phyloP scores from a whole-genome alignment of 768 basidiomycete genomes.

The Pilatotrama ljubarskyi region DNA sequence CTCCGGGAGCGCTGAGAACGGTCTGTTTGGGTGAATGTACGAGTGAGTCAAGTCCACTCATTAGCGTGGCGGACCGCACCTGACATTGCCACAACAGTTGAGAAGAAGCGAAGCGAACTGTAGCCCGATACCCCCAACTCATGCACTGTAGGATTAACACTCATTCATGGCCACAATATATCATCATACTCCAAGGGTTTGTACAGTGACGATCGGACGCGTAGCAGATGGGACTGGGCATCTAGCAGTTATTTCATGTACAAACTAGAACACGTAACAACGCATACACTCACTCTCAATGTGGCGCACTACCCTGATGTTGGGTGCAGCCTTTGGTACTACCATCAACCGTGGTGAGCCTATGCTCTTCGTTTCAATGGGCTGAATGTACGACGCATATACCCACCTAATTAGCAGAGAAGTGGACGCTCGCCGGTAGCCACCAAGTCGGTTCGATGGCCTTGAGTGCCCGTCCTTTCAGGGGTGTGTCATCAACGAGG shows the following conservation, averaged over 20 bases:
- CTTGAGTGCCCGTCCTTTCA: too few relatives aligned
- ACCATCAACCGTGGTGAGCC: too few relatives aligned
- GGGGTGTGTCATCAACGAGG: too few relatives aligned
- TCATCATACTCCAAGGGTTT: conserved; percentile 10
- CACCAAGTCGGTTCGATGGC: too few relatives aligned
- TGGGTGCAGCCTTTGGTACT: background rate
- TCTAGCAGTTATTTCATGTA: conserved; percentile 12
- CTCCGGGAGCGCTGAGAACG: conserved; percentile 29
- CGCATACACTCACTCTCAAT: conserved; percentile 10
- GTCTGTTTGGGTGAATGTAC: conserved; percentile 34
- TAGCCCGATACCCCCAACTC: conserved; percentile 25
- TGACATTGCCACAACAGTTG: conserved; percentile 4
- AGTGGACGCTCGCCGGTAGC: too few relatives aligned
- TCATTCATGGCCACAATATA: conserved; percentile 15
- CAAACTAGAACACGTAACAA: conserved; percentile 9
- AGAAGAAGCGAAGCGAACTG: conserved; percentile 14
- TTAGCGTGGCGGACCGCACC: background rate
- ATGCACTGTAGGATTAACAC: conserved; percentile 23
- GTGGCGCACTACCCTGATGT: too few relatives aligned
- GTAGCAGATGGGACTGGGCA: conserved; percentile 17
- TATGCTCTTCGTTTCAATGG: too few relatives aligned
- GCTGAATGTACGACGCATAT: too few relatives aligned
- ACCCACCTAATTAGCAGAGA: too few relatives aligned
- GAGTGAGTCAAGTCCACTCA: conserved; percentile 11
- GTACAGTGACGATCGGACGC: conserved; percentile 16